phyloP scores from a whole-genome alignment of 2,329 filamentous ascomycete genomes.

The Paracamarosporium sp. region DNA sequence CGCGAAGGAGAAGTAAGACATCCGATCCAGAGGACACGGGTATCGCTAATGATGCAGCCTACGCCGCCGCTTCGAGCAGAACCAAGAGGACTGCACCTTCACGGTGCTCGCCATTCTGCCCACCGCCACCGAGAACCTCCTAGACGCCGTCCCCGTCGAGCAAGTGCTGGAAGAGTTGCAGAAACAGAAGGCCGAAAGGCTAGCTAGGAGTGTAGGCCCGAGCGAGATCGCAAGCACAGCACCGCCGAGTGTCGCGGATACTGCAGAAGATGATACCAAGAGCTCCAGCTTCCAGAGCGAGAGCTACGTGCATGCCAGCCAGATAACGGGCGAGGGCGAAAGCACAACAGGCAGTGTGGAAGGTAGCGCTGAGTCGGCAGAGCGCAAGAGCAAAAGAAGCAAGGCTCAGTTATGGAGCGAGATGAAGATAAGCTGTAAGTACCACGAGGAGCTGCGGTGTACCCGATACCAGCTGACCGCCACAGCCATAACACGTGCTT shows the following conservation, averaged over 20 bases:
- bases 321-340: conserved; percentile 61
- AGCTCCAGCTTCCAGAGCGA: conserved; percentile 82
- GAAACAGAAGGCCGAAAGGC: conserved; percentile 82
- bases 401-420: conserved; percentile 98
- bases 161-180: conserved; percentile 92
- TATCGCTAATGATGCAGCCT: conserved; percentile 63
- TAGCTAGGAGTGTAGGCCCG: conserved; percentile 64
- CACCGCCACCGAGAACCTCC: conserved; percentile 86
- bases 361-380: conserved; percentile 56
- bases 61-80: conserved; percentile 95
- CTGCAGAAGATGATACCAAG: conserved; percentile 76
- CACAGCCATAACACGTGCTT: conserved; percentile 84
- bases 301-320: conserved; percentile 83
- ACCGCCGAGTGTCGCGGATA: conserved; percentile 68
- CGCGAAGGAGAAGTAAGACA: conserved; percentile 88
- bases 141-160: conserved; percentile 88
- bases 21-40: no score
- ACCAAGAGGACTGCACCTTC: conserved; percentile 98
- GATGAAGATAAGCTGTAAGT: conserved; percentile 90
- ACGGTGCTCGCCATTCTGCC: conserved; percentile 95
- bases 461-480: conserved; percentile 16
- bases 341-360: conserved; percentile 49
- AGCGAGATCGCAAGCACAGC: conserved; percentile 66
- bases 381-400: conserved; percentile 70
- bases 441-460: conserved; percentile 9